Evolutionary conservation across 768 basidiomycete species (phyloP), one percentile per base, ranked within the genome.

Genomic region (Rhodotorula graminis): DNA sequence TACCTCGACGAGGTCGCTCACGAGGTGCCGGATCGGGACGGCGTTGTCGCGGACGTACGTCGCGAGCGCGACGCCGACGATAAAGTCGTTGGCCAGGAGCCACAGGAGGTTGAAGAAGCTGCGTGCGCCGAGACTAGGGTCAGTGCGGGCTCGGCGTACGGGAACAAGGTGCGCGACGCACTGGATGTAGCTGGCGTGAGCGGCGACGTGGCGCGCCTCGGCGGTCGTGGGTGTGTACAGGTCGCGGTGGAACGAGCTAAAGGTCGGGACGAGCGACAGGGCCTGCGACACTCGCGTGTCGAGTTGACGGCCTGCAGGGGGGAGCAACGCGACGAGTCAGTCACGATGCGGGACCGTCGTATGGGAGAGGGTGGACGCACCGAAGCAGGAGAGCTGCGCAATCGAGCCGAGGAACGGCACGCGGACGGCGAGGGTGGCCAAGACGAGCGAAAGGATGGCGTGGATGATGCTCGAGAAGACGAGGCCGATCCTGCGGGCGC

Each of bases 51-150:
- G 85, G 3, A 96, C 78, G 77, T 93, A 87, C 1, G 87, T 81
- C 2, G 90, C 88, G 44, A 90, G 82, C 0, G 89, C 88, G 55
- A 86, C 81, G 1, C 95, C 95, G 42, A 96, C 84, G 40, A 92
- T 92, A 40, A 93, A 80, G 78, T 98, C 95, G 80, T 97, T 97
- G 76, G 92, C 80, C 42, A 93, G 85, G 3, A 95, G 83, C 95
- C 95, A 98, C 4, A 95, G 84, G 44, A 86, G 88, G 78, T 94
- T 96, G 83, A 91, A 94, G 9, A 25, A 12, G 11, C 23, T 55
- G 14, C 18, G 25, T 14, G 16, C 42, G 9, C 3, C 10, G 15
- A 25, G 19, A 14, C 37, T 6, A 27, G 6, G 44, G 18, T 52
- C 46, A 10, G 16, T 7, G 29, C 19, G 31, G 40, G 0, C 81